phyloP scores from a whole-genome alignment of 78 protist species.

The Dictyostelium capitatum region DNA sequence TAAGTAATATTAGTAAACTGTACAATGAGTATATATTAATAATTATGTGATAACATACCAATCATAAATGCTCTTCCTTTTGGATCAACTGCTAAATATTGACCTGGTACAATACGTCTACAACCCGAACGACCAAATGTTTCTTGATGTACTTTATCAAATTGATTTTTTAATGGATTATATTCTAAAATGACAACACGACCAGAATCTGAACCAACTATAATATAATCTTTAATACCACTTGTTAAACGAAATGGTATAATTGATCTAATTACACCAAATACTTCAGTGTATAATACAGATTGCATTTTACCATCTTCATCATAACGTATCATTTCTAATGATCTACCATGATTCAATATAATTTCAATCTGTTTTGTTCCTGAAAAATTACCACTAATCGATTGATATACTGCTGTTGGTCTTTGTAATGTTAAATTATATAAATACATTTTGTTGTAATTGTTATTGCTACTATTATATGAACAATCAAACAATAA shows the following conservation, averaged over 20 bases:
- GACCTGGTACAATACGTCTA: conserved; percentile 98
- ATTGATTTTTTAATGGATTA: conserved; percentile 59
- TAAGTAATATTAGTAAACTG: not conserved
- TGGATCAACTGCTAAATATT: conserved; percentile 98
- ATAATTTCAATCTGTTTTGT: conserved; percentile 49
- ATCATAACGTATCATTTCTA: conserved; percentile 92
- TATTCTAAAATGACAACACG: conserved; percentile 93
- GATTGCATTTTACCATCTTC: conserved; percentile 86
- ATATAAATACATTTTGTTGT: conserved; percentile 92
- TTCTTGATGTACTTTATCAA: conserved; percentile 94
- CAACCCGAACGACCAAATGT: conserved; percentile 98
- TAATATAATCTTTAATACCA: conserved; percentile 91
- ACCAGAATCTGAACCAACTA: conserved; percentile 98
- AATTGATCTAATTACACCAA: conserved; percentile 94
- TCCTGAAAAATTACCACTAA: conserved; percentile 93
- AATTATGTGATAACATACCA: conserved; percentile 51
- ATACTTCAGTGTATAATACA: conserved; percentile 86
- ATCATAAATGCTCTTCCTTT: conserved; percentile 98
- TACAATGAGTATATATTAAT: not conserved
- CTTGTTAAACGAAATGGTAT: conserved; percentile 92
- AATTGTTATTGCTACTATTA: too few species aligned
- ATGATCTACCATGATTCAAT: conserved; percentile 52
- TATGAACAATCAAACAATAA: too few species aligned
- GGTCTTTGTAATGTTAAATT: conserved; percentile 91
- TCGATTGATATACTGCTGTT: conserved; percentile 87